Conservation (phyloP, 257 asterid genomes). For the Thymus quinquecostatus region DNA sequence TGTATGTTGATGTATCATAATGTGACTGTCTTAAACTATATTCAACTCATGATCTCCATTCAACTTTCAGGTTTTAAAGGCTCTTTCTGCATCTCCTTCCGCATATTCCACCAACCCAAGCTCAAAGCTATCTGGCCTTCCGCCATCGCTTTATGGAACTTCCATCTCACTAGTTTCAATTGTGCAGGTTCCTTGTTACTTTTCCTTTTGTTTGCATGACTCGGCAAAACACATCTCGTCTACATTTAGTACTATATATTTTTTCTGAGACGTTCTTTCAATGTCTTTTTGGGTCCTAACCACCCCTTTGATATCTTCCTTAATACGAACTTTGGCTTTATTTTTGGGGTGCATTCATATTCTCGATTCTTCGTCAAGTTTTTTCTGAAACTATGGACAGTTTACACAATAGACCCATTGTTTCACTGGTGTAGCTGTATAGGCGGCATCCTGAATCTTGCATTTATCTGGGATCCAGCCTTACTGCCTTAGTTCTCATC, state of each 20-base stretch:
- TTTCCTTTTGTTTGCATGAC: background rate
- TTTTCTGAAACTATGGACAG: background rate
- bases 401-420: background rate
- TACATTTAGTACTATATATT: background rate
- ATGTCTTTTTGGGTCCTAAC: background rate
- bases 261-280: background rate
- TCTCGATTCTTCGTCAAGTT: background rate
- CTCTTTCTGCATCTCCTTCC: slow-evolving; percentile 75
- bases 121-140: slow-evolving; percentile 57
- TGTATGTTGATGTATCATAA: background rate
- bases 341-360: background rate
- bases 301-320: background rate
- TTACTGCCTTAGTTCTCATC: background rate
- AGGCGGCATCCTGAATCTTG: background rate
- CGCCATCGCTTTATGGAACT: slow-evolving; percentile 69
- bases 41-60: slow-evolving; percentile 20
- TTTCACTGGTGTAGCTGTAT: background rate
- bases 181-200: slow-evolving; percentile 57
- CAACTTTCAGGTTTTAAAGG: slow-evolving; percentile 57
- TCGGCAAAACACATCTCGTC: background rate
- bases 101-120: slow-evolving; percentile 74
- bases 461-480: background rate
- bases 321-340: background rate
- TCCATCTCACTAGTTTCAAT: slow-evolving; percentile 72
- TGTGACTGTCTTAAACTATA: background rate